Evolutionary conservation across 257 asterid genomes (phyloP).

Genomic region (Oldenlandia corymbosa): DNA sequence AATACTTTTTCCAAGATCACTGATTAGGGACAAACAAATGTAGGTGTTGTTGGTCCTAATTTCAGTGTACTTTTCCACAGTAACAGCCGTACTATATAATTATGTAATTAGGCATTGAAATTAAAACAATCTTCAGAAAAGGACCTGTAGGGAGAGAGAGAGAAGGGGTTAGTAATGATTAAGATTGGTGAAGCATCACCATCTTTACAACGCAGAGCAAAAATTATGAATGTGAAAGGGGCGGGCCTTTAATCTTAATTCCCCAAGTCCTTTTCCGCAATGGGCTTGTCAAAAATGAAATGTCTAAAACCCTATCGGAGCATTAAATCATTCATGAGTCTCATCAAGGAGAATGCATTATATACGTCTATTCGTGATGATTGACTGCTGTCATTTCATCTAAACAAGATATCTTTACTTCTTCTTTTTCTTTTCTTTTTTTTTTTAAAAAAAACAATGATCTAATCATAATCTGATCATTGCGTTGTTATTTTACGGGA

Average conservation of each 20-base stretch:
- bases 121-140: not conserved
- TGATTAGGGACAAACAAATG: slow-evolving; percentile 2
- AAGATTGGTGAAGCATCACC: not conserved
- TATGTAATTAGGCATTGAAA: not conserved
- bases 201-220: not conserved
- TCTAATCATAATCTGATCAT: no score
- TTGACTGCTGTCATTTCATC: no score
- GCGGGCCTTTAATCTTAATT: not conserved
- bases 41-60: not conserved
- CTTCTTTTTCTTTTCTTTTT: no score
- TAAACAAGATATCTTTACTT: no score
- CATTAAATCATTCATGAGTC: not conserved
- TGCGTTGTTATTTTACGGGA: no score
- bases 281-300: not conserved
- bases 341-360: not conserved
- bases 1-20: slow-evolving; percentile 4
- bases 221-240: not conserved
- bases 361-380: no score
- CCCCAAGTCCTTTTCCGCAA: not conserved
- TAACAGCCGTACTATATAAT: no score
- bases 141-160: no score
- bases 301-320: not conserved
- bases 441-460: no score
- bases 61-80: not conserved
- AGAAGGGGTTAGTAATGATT: not conserved